phyloP scores from a whole-genome alignment of 176 grass and related monocot species.

The Canna indica region DNA sequence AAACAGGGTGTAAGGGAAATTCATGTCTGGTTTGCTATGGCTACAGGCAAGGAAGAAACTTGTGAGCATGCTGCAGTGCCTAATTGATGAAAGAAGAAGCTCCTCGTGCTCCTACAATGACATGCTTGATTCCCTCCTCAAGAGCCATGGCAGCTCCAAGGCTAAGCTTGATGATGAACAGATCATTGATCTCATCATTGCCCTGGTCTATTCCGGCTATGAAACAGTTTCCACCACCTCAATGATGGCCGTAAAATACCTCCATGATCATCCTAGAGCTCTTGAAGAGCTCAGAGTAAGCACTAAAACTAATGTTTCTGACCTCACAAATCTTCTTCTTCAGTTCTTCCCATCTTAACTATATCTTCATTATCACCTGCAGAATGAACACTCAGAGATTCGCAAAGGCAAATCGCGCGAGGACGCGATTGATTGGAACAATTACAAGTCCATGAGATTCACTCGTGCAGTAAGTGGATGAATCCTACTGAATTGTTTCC shows the following conservation, averaged over 20 bases:
- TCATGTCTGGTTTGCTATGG: too few species aligned
- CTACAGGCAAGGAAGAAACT: slow-evolving; percentile 88
- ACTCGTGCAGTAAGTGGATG: slow-evolving; percentile 54
- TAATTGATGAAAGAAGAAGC: slow-evolving; percentile 46
- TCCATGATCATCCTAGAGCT: slow-evolving; percentile 62
- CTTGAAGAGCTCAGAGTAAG: slow-evolving; percentile 70
- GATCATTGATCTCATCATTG: slow-evolving; percentile 85
- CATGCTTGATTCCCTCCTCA: slow-evolving; percentile 65
- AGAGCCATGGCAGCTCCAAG: slow-evolving; percentile 33
- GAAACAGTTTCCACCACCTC: slow-evolving; percentile 90
- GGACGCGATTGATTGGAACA: slow-evolving; percentile 50
- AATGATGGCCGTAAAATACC: slow-evolving; percentile 97
- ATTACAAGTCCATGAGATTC: slow-evolving; percentile 89
- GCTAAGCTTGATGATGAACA: slow-evolving; percentile 63
- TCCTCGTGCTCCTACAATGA: slow-evolving; percentile 39
- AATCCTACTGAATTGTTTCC: neutral
- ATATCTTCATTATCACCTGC: too few species aligned
- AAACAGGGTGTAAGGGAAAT: too few species aligned
- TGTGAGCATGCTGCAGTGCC: slow-evolving; percentile 59
- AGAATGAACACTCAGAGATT: slow-evolving; percentile 77
- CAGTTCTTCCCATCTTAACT: neutral
- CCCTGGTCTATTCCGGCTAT: slow-evolving; percentile 90
- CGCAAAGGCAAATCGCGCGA: slow-evolving; percentile 40
- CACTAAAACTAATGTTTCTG: neutral
- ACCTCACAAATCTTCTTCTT: too few species aligned